Base-by-base conservation (phyloP, 352 stramenopile species). In the Phytophthora fragariae region DNA sequence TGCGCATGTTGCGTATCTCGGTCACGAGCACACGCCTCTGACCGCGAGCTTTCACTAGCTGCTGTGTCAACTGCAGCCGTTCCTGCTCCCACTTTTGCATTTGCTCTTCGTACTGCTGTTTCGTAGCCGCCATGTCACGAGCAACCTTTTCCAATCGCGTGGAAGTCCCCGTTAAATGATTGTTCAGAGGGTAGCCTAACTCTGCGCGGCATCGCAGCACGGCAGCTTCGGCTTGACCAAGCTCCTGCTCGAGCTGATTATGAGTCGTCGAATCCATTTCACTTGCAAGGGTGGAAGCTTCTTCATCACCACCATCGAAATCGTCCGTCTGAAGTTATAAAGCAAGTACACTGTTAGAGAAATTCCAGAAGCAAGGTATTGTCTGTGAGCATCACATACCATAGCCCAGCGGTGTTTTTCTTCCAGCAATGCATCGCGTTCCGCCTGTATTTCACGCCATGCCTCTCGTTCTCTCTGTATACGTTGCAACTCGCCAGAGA, bases 351-450 rank as follows among this genome's bases (percentile, higher is more conserved):
- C 35, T 12, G n/a, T 78, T 62, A 72, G 57, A 37, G 12, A 24
- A 58, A 8, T 29, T 49, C 50, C 21, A 21, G 6, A 52, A 44
- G 29, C 50, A 57, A 24, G 47, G 9, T 15, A 14, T 12, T 29
- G 21, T 5, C n/a, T 37, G 62, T 33, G 27, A 19, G 7, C 12
- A 63, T 55, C 39, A 68, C 75, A 19, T 66, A 93, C 86, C 86
- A 92, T 90, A 33, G 85, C 86, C 89, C 89, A 96, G 11, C 88
- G 87, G 67, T 96, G 89, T 55, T 96, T 96, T 75, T 96, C 89
- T 70, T 94, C 84, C 8, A 94, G 58, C 14, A 96, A 61, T 10
- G 83, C 87, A 63, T 96, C 89, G 9, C 89, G 81, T 64, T 96
- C 89, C n/a, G 80, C 69, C 65, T 94, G 84, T 50, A 96, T 92